Base-by-base conservation (phyloP, 768 basidiomycete species). In the Phlegmacium glaucopus region DNA sequence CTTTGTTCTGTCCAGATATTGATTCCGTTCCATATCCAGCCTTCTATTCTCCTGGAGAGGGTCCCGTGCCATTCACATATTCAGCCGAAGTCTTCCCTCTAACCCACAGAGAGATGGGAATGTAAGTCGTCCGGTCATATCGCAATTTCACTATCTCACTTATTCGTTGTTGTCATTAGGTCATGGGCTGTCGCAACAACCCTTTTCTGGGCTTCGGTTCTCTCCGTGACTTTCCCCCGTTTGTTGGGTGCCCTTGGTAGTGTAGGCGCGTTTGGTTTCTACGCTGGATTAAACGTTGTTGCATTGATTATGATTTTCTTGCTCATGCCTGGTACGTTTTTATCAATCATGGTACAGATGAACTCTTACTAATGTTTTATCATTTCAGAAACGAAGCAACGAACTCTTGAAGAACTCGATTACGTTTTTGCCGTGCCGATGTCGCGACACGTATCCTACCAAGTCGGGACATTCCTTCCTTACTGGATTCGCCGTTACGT, bases 61-160 rank as follows among this genome's bases (percentile, higher is more conserved):
- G 92, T 0, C 92, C 92, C 5, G 91, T 94, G 7, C 92, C 92
- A 0, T 94, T 86, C 64, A 85, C 88, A 0, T 94, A 94, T 61
- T 92, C 90, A 4, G 92, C 92, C 3, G 93, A 94, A 65, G 91
- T 87, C 10, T 95, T 90, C 78, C 93, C 91, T 6, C 73, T 94
- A 32, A 84, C 85, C 26, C 79, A 87, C 50, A 74, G 90, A 57
- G 87, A 89, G 57, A 74, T 87, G 70, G 74, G 74, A 53, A 75
- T 75, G 74, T 73, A 39, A 56, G 68, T 58, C 5, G 34, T 38
- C 61, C 27, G 58, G 59, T 15, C 42, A 49, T 50, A 9, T 65
- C 32, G 6, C 32, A 10, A 61, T 49, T 65, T 59, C 4, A 60
- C 64, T 13, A 59, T 67, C 42, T 60, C 57, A 28, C 25, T 26